phyloP scores from a whole-genome alignment of 2,329 filamentous ascomycete genomes.

The Nemania bipapillata region DNA sequence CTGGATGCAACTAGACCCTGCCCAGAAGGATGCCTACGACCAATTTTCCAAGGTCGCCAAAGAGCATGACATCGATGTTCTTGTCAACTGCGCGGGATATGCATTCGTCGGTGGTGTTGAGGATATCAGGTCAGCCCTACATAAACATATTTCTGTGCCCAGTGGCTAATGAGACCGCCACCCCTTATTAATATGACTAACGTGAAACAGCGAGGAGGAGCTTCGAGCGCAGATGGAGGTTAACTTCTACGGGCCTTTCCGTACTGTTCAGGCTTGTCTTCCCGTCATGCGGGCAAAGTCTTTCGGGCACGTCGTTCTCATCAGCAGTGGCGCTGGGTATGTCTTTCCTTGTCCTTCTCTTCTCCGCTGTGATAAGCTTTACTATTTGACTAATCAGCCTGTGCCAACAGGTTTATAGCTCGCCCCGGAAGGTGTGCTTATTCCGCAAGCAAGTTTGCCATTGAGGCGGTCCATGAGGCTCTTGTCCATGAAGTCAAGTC shows the following conservation, averaged over 20 bases:
- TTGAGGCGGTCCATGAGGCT: conserved; percentile 38
- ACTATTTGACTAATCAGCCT: background rate
- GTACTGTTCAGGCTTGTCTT: conserved; percentile 57
- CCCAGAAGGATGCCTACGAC: conserved; percentile 12
- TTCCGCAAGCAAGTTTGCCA: conserved; percentile 39
- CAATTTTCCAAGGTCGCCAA: conserved; percentile 13
- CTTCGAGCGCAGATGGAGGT: conserved; percentile 56
- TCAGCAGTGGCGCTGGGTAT: conserved; percentile 37
- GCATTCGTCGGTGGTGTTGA: conserved; percentile 21
- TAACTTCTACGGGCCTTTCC: conserved; percentile 65
- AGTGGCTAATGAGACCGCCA: background rate
- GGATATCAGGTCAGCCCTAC: conserved; percentile 22
- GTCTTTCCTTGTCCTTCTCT: background rate
- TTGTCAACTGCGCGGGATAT: conserved; percentile 27
- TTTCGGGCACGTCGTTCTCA: conserved; percentile 31
- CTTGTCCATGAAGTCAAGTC: conserved; percentile 29
- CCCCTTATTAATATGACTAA: background rate
- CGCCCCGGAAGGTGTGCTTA: conserved; percentile 35
- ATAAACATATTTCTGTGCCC: background rate
- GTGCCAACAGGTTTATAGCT: conserved; percentile 33
- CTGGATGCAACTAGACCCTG: conserved; percentile 17
- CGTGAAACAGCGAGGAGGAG: conserved; percentile 20
- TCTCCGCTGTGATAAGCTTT: background rate
- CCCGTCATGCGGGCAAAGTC: conserved; percentile 32
- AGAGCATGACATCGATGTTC: conserved; percentile 23